phyloP scores from a whole-genome alignment of 108 stramenopile genomes.

The Parietichytrium sp. region DNA sequence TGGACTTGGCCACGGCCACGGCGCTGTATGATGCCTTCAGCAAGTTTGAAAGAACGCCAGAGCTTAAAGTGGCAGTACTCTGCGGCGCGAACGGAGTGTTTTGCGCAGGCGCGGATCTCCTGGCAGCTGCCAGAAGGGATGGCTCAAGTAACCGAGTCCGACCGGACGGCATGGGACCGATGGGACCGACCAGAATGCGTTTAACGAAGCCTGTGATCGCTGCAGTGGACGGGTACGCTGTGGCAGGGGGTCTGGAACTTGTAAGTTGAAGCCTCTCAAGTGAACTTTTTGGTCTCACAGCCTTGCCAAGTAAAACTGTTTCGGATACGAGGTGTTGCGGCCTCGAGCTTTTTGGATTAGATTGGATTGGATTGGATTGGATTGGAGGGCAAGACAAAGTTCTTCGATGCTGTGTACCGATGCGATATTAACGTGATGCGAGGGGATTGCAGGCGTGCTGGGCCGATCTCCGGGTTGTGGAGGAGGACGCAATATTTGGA shows the following conservation, averaged over 20 bases:
- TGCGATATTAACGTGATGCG: too few species aligned
- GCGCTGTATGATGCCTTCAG: neutral
- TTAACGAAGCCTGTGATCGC: slow-evolving; percentile 46
- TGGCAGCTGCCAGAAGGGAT: neutral
- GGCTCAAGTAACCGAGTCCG: neutral
- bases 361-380: too few species aligned
- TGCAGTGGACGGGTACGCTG: slow-evolving; percentile 38
- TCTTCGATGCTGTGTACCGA: too few species aligned
- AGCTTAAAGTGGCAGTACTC: slow-evolving; percentile 25
- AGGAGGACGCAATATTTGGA: slow-evolving; percentile 32
- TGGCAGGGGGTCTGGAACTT: slow-evolving; percentile 49
- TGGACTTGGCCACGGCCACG: slow-evolving; percentile 8
- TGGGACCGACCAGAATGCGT: slow-evolving; percentile 45
- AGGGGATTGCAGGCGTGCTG: too few species aligned
- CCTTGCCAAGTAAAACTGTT: too few species aligned
- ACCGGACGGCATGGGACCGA: slow-evolving; percentile 26
- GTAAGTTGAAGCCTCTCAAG: too few species aligned
- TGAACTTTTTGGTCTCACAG: too few species aligned
- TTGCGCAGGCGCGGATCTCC: slow-evolving; percentile 45
- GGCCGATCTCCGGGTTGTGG: slow-evolving; percentile 43
- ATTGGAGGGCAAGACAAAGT: too few species aligned
- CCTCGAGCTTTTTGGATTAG: too few species aligned
- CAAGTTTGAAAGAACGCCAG: neutral
- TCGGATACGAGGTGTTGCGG: too few species aligned
- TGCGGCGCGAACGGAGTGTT: slow-evolving; percentile 33